Evolutionary conservation across 306 rosid species (phyloP), one percentile per base, ranked within the genome.

Genomic region (Cucurbita argyrosperma): DNA sequence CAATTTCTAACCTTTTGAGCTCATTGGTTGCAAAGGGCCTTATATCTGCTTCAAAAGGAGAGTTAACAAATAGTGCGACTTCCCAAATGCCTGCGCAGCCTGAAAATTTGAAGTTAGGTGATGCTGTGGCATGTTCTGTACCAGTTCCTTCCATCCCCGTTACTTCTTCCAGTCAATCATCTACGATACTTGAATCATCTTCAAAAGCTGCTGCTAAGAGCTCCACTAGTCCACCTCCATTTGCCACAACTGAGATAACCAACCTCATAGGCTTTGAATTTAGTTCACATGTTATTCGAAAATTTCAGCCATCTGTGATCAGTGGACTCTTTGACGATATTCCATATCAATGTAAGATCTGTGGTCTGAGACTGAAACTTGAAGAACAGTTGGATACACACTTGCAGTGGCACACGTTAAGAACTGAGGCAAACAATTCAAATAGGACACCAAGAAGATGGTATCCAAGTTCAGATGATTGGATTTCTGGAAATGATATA

Each of bases 11-110:
- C 85, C 92, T 92, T 74, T 74, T 92, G 80, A 92, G 90, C 81
- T 88, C 96, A 46, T 84, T 92, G 78, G 98, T 92, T 76, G 96
- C 91, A 1, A 87, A 88, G 82, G 98, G 98, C 65, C 83, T 92
- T 80, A 90, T 92, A 74, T 88, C 91, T 26, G 85, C 96, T 23
- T 81, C 85, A 54, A 88, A 88, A 65, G 66, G 83, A 2, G 96
- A 87, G 71, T 58, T 80, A 18, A 56, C 74, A 10, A 65, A 79
- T 56, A 72, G 4, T 59, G 82, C 77, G 16, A 63, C 90, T 77
- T 58, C 79, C 57, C 82, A 84, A 74, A 66, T 42, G 69, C 83
- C 45, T 16, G 47, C 71, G 46, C 86, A 76, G 77, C 78, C 60
- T 45, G 78, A 87, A 77, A 87, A 59, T 38, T 76, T 82, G 83